Evolutionary conservation across 495 filamentous ascomycete genomes (phyloP), one percentile per base, ranked within the genome.

Genomic region (Opeltia flavorubescens): DNA sequence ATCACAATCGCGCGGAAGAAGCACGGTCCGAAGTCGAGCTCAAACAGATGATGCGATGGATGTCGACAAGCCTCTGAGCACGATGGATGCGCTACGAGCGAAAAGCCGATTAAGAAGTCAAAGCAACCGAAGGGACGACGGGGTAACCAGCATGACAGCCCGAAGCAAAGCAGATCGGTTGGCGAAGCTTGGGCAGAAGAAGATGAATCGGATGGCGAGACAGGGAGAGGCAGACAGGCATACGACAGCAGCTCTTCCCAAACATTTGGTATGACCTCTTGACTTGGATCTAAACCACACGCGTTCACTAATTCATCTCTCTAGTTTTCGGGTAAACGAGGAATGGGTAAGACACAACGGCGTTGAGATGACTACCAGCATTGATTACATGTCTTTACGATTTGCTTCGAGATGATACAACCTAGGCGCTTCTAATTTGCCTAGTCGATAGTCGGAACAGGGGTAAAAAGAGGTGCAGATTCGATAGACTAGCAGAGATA

Each of bases 161-260:
- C 74, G 86, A 50, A 75, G 67, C 21, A 88, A 87, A 71, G 88
- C 84, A 15, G 93, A 95, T 62, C 79, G 80, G 55, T 64, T 87
- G 59, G 70, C 74, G 54, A 96, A 95, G 74, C 63, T 98, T 58
- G 73, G 80, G 53, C 91, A 98, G 79, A 86, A 88, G 75, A 86
- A 86, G 80, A 95, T 93, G 88, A 96, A 98, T 69, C 74, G 89
- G 50, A 89, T 93, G 84, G 91, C 91, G 35, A 78, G 89, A 60
- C 80, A 84, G 71, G 91, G 91, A 67, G 91, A 98, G 70, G 88
- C 87, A 30, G 91, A 98, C 77, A 75, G 91, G 60, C 93, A 96
- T 67, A 81, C 80, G 43, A 80, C 80, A 46, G 80, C 81, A 7
- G 71, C 81, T 35, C 66, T 94, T 60, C 78, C 84, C 43, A 98